Evolutionary conservation across 75 land plant genomes (phyloP).

Genomic region (Picea sitchensis): DNA sequence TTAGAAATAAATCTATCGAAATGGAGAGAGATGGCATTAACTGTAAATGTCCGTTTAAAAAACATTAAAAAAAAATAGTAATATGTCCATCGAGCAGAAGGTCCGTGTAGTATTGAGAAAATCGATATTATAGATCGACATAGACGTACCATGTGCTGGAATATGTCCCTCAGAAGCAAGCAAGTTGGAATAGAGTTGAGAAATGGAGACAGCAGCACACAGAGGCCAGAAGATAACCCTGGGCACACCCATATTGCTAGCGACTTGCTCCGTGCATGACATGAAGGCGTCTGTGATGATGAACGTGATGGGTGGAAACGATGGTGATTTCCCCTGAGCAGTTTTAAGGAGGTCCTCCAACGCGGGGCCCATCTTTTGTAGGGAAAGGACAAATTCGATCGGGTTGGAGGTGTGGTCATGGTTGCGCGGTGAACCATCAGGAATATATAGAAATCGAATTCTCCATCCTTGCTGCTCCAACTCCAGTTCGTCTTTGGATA

Average conservation of each 20-base stretch:
- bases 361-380: not conserved
- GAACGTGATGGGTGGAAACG: not conserved
- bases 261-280: not conserved
- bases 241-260: not conserved
- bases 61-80: too few species aligned
- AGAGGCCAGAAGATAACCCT: not conserved
- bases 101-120: too few species aligned
- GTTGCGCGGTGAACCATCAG: not conserved
- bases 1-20: too few species aligned
- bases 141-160: not conserved
- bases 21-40: too few species aligned
- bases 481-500: too few species aligned
- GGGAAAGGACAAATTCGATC: not conserved
- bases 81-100: too few species aligned
- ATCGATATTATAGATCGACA: too few species aligned
- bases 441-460: not conserved
- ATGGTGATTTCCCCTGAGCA: not conserved
- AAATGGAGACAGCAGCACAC: not conserved
- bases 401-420: not conserved
- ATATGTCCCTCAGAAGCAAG: not conserved
- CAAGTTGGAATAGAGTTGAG: not conserved
- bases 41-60: too few species aligned
- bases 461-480: not conserved
- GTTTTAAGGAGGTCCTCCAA: not conserved
- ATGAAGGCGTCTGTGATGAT: not conserved